A percentile compares a stretch with the other conserved stretches of the same genome.
Conservation (phyloP, 169 alveolate genomes). For the Plasmodium coatneyi region DNA sequence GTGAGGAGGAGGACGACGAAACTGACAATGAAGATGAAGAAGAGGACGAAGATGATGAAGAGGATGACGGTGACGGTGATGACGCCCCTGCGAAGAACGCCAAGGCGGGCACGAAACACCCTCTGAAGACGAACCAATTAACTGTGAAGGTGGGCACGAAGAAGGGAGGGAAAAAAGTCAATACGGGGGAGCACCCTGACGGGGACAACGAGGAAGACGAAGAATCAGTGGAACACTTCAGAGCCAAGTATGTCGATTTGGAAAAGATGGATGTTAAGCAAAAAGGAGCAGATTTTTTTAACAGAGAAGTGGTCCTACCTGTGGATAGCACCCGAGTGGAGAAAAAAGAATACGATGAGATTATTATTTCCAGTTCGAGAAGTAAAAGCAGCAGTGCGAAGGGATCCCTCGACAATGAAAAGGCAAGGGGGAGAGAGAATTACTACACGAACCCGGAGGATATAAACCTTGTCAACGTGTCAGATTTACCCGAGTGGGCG, state of each 20-base stretch:
- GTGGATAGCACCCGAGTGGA: conserved; percentile 92
- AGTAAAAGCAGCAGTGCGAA: conserved; percentile 30
- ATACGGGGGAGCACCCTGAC: not conserved
- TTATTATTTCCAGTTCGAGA: conserved; percentile 83
- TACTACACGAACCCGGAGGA: conserved; percentile 68
- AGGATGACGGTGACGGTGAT: conserved; percentile 14
- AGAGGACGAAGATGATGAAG: conserved; percentile 33
- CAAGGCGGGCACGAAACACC: not conserved
- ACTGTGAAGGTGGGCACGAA: not conserved
- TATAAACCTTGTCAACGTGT: conserved; percentile 79
- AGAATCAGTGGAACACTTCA: not conserved
- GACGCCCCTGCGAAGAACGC: not conserved
- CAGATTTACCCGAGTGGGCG: conserved; percentile 96
- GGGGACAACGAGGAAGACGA: not conserved
- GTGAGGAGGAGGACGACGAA: conserved; percentile 3
- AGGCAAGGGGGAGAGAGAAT: conserved; percentile 2
- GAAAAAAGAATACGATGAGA: conserved; percentile 89
- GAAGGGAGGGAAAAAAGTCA: not conserved
- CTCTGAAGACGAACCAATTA: not conserved
- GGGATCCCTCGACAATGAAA: not conserved
- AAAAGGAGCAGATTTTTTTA: conserved; percentile 75
- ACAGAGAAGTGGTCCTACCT: conserved; percentile 93
- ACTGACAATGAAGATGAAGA: not conserved
- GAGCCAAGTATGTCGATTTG: conserved; percentile 39
- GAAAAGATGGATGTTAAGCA: conserved; percentile 26